Conservation (phyloP, 768 basidiomycete genomes). For the Tulasnella sp. region DNA sequence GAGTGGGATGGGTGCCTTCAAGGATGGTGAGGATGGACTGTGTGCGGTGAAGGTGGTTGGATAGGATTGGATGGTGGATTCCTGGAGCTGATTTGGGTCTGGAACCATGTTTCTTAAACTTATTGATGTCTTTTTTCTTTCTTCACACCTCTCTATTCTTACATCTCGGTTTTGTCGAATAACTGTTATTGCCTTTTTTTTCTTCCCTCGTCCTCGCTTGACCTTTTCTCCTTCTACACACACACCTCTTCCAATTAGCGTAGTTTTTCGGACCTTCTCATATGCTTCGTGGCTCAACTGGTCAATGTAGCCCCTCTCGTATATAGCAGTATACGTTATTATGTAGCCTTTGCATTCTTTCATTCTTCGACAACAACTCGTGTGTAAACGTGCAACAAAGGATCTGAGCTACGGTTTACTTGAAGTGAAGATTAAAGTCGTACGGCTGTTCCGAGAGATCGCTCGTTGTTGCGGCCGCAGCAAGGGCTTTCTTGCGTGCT, state of each 20-base stretch:
- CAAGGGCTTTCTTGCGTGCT: background rate
- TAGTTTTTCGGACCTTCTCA: background rate
- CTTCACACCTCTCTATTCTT: slow-evolving; percentile 1
- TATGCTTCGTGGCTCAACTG: background rate
- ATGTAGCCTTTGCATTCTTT: background rate
- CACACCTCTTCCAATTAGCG: background rate
- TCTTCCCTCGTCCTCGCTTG: background rate
- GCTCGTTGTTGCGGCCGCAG: background rate
- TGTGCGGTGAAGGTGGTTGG: background rate
- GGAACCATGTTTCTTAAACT: background rate
- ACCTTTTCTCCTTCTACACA: no score
- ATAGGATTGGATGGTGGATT: background rate
- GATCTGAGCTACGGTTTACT: background rate
- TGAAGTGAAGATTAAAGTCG: slow-evolving; percentile 22
- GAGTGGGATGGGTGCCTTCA: slow-evolving; percentile 23
- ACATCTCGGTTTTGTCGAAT: background rate
- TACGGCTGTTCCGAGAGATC: slow-evolving; percentile 18
- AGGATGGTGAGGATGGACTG: slow-evolving; percentile 14
- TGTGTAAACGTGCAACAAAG: background rate
- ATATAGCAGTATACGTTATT: background rate
- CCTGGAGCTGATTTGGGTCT: background rate
- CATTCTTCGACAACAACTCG: background rate
- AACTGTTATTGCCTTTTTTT: background rate
- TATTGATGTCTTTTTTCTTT: slow-evolving; percentile 5
- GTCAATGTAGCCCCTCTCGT: background rate